Evolutionary conservation across 2,329 filamentous ascomycete species (phyloP), one percentile per base, ranked within the genome.

Genomic region (Aspergillus calidoustus): DNA sequence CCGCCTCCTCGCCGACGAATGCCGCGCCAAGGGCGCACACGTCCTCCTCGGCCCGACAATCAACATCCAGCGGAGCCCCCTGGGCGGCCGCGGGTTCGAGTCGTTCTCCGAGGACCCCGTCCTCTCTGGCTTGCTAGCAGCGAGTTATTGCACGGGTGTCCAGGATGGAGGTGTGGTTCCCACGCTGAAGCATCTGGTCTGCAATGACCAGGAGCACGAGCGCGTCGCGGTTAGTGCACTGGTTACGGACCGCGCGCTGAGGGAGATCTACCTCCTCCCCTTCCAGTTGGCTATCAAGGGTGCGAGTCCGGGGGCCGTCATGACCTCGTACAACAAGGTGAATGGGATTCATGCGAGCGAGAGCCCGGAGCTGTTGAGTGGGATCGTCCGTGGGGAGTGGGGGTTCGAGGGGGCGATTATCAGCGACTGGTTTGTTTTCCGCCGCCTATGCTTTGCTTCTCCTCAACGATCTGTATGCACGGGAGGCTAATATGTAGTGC

Each of bases 11-110:
- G 91, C 88, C 13, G 82, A 88, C 11, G 91, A 95, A 76, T 83
- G 84, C 25, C 89, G 87, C 69, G 89, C 90, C 19, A 88, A 91
- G 70, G 90, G 90, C 6, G 89, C 90, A 28, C 84, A 92, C 62
- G 84, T 93, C 31, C 81, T 93, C 4, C 83, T 94, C 8, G 91
- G 89, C 0, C 91, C 91, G 2, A 93, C 91, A 0, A 88, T 93
- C 38, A 93, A 91, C 78, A 89, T 92, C 82, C 91, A 95, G 70
- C 86, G 92, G 15, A 90, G 91, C 53, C 92, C 92, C 0, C 82
- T 95, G 0, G 91, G 91, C n/a, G 92, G 92, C 19, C 85, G 92
- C 62, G 93, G 93, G 66, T 96, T 95, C 68, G 92, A 96, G 76
- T 93, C 91, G 0, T 95, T 93, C 74, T 92, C 90, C 0, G 92